Evolutionary conservation across 2,329 filamentous ascomycete genomes (phyloP).

Genomic region (Aspergillus niger): DNA sequence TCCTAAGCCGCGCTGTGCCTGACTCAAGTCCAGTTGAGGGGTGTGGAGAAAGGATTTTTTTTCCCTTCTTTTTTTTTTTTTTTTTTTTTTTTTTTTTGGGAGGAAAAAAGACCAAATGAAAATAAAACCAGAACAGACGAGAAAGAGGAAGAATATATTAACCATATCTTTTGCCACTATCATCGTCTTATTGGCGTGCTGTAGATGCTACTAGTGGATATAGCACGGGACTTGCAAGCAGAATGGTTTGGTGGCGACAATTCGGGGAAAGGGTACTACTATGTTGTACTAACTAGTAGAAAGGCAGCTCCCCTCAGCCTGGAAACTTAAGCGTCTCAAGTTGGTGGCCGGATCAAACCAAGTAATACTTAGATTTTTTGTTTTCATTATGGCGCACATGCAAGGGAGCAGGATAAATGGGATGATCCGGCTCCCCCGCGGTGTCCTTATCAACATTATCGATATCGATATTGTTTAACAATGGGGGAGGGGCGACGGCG

Average conservation of each 20-base stretch:
- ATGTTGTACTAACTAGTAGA: not conserved
- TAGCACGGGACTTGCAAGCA: not conserved
- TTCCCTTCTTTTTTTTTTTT: no score
- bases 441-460: constrained; percentile 25
- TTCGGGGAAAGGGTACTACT: not conserved
- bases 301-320: not conserved
- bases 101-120: not conserved
- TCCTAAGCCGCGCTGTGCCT: not conserved
- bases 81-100: no score
- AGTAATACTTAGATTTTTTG: constrained; percentile 2
- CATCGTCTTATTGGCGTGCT: not conserved
- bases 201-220: not conserved
- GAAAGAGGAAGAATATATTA: not conserved
- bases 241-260: constrained; percentile 4
- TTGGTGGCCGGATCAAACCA: not conserved
- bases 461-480: constrained; percentile 13
- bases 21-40: not conserved
- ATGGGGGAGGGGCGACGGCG: not conserved
- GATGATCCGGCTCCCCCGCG: constrained; percentile 18
- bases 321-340: not conserved
- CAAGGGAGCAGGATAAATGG: constrained; percentile 22
- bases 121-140: not conserved
- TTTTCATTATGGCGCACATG: constrained; percentile 17
- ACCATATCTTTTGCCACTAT: not conserved
- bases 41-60: not conserved